Evolutionary conservation across 345 rosid species (phyloP), one percentile per base, ranked within the genome.

Genomic region (Gossypioides kirkii): DNA sequence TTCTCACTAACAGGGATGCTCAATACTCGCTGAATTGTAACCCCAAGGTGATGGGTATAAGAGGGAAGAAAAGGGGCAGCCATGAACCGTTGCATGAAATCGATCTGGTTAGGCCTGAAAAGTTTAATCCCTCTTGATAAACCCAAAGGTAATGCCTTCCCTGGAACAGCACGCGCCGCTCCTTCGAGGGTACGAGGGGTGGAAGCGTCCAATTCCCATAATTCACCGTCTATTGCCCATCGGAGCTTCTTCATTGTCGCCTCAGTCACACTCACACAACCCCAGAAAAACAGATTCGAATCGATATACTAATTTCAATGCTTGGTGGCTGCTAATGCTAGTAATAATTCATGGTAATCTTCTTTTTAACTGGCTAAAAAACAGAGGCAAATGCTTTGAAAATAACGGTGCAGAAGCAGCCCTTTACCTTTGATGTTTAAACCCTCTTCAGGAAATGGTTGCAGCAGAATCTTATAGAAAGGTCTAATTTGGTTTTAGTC

Each of bases 61-160:
- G 61, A 56, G 63, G 92, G 94, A 74, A 92, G 58, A 52, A 89
- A 81, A 68, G 96, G 91, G 70, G 84, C 62, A 23, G 81, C 50
- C 98, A 92, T 92, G 87, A 95, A 95, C 18, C 97, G 91, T 76
- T 92, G 98, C 76, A 92, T 79, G 88, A 95, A 95, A 66, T 92
- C 92, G 61, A 83, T 78, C 79, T 92, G 99, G 71, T 82, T 87
- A 43, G 96, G 86, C 61, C 98, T 85, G 42, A 91, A 85, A 38
- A 95, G 90, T 36, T 78, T 82, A 32, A 85, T 82, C 65, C 95
- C 97, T 82, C 97, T 84, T n/a, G 90, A 85, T 20, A 92, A 36
- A n/a, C 97, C 97, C 4, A 90, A 75, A 2, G 97, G 95, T 36
- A 88, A 83, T 10, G 92, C 83, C 70, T 86, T 85, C 6, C 86